phyloP scores from a whole-genome alignment of 371 early-diverging fungal genomes.

The Phascolomyces articulosus region DNA sequence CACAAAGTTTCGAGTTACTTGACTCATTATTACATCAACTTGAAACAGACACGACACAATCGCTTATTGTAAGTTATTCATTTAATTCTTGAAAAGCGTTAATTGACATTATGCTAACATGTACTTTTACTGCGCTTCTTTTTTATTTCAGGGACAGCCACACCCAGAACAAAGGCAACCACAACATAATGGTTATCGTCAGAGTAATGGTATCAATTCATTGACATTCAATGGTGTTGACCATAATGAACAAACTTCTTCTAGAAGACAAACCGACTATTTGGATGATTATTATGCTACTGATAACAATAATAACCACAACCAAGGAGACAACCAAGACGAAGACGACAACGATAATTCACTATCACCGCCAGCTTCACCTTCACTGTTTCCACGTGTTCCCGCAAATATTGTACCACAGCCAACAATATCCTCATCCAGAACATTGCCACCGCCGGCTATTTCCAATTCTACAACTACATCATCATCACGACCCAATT shows the following conservation, averaged over 20 bases:
- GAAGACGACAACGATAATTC: conserved; percentile 4
- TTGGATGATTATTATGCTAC: background rate
- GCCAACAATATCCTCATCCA: background rate
- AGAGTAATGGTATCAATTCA: background rate
- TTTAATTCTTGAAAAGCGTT: background rate
- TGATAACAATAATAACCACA: background rate
- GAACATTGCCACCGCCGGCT: background rate
- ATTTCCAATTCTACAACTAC: background rate
- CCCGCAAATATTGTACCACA: conserved; percentile 7
- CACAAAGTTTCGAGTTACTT: background rate
- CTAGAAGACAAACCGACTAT: background rate
- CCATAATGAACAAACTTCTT: background rate
- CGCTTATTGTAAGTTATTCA: background rate
- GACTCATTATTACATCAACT: conserved; percentile 2
- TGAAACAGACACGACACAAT: background rate
- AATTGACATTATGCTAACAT: background rate
- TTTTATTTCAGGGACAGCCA: background rate
- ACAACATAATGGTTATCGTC: background rate
- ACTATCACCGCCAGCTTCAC: conserved; percentile 14
- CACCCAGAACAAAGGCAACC: background rate
- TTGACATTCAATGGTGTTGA: no score
- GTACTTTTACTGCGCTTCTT: background rate
- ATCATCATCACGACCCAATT: no score
- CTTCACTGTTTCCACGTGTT: conserved; percentile 19
- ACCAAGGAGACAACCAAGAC: background rate